Evolutionary conservation across 129 eudicot genomes (phyloP).

Genomic region (Apium graveolens): DNA sequence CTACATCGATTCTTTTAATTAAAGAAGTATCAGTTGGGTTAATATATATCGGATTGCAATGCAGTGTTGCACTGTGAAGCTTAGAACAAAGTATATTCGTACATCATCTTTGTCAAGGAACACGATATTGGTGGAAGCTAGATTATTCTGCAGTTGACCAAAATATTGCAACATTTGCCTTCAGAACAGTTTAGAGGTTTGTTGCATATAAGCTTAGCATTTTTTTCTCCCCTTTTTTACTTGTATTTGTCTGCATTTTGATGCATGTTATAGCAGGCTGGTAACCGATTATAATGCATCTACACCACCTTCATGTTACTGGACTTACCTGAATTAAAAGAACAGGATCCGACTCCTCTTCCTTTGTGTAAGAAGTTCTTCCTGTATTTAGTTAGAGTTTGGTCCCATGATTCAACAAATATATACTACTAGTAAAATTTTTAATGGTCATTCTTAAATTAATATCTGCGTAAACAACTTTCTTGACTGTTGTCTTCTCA

Average conservation of each 20-base stretch:
- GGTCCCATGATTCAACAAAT: too few species aligned
- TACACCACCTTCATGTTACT: too few species aligned
- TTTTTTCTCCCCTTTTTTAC: neutral
- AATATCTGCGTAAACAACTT: too few species aligned
- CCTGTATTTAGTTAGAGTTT: too few species aligned
- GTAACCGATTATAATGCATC: constrained; percentile 21
- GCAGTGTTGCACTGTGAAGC: neutral
- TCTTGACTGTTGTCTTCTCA: too few species aligned
- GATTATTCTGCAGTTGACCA: constrained; percentile 52
- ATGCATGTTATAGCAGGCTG: constrained; percentile 34
- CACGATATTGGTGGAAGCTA: constrained; percentile 65
- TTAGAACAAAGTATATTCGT: neutral
- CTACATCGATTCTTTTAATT: neutral
- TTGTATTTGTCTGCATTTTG: neutral
- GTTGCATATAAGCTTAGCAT: neutral
- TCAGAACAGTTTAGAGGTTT: too few species aligned
- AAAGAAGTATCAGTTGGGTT: neutral
- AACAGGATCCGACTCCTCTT: too few species aligned
- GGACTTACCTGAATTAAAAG: too few species aligned
- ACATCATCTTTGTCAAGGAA: constrained; percentile 17
- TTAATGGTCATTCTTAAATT: too few species aligned
- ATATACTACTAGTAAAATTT: too few species aligned
- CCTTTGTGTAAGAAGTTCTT: too few species aligned
- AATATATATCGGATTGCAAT: neutral
- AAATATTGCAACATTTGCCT: constrained; percentile 56